Conservation (phyloP, 2,329 filamentous ascomycete species). For the Fusarium sp. region DNA sequence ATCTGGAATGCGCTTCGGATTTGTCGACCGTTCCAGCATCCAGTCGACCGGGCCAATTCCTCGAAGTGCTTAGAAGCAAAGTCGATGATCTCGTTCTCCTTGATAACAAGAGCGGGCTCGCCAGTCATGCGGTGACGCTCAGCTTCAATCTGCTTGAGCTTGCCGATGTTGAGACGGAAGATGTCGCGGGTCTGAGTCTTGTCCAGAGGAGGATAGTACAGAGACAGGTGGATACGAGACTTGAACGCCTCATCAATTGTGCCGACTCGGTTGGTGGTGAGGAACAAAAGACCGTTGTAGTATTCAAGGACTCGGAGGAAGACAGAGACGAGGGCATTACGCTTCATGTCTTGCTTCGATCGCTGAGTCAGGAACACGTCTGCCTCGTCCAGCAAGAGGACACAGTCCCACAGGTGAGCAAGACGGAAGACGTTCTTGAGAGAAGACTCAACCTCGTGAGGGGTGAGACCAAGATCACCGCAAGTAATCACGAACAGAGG, state of each 20-base stretch:
- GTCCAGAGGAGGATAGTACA: constrained; percentile 61
- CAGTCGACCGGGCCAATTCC: constrained; percentile 48
- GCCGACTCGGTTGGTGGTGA: constrained; percentile 67
- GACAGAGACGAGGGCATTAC: constrained; percentile 59
- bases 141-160: constrained; percentile 56
- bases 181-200: constrained; percentile 59
- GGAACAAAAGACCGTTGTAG: constrained; percentile 63
- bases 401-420: constrained; percentile 58
- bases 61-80: constrained; percentile 56
- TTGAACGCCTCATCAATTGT: constrained; percentile 66
- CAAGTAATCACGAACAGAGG: constrained; percentile 66
- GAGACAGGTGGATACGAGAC: constrained; percentile 62
- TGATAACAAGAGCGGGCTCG: constrained; percentile 54
- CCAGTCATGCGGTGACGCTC: constrained; percentile 56
- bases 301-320: constrained; percentile 65
- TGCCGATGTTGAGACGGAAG: constrained; percentile 59
- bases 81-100: constrained; percentile 55
- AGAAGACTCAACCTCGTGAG: constrained; percentile 58
- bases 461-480: constrained; percentile 62
- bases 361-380: constrained; percentile 56
- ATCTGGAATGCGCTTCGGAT: constrained; percentile 58
- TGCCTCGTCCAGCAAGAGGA: constrained; percentile 57
- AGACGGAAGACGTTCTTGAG: constrained; percentile 62
- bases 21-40: constrained; percentile 58
- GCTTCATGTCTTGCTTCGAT: constrained; percentile 51